These are phyloP conservation scores for Piper longum DNA, from an alignment of 164 flowering plant species.

Conservation along the genomic window DNA sequence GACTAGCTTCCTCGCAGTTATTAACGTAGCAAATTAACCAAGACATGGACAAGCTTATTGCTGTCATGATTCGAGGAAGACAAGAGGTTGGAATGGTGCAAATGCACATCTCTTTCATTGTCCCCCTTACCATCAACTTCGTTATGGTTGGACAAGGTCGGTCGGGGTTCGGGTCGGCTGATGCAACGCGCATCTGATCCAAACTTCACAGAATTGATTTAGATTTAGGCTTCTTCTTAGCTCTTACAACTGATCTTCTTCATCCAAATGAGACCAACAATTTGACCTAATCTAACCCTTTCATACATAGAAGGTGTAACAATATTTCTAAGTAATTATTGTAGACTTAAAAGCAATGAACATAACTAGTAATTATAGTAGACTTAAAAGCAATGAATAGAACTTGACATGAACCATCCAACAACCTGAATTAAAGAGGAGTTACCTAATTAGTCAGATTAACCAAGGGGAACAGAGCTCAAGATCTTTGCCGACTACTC, in stretches of 20 bases:
- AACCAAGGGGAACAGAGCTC: too few relatives aligned
- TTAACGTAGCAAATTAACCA: background rate
- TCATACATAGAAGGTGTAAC: too few relatives aligned
- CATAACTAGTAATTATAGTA: too few relatives aligned
- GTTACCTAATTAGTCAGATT: too few relatives aligned
- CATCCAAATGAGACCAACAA: background rate
- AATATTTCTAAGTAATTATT: too few relatives aligned
- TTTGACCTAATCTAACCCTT: too few relatives aligned
- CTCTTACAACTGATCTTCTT: background rate
- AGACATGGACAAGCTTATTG: background rate
- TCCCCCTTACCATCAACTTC: background rate
- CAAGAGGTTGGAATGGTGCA: background rate
- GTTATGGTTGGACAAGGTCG: background rate
- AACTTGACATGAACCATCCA: too few relatives aligned
- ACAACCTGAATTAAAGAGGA: too few relatives aligned
- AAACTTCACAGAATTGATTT: background rate
- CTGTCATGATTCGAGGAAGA: background rate
- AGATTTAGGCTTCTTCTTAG: background rate
- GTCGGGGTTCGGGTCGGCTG: background rate
- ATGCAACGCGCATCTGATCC: background rate
- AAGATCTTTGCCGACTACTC: background rate
- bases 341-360: too few relatives aligned
- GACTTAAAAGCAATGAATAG: too few relatives aligned
- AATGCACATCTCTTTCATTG: background rate
- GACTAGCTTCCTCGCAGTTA: background rate